Base-by-base conservation (phyloP, 371 early-diverging fungal genomes). In the Mucor indicus region DNA sequence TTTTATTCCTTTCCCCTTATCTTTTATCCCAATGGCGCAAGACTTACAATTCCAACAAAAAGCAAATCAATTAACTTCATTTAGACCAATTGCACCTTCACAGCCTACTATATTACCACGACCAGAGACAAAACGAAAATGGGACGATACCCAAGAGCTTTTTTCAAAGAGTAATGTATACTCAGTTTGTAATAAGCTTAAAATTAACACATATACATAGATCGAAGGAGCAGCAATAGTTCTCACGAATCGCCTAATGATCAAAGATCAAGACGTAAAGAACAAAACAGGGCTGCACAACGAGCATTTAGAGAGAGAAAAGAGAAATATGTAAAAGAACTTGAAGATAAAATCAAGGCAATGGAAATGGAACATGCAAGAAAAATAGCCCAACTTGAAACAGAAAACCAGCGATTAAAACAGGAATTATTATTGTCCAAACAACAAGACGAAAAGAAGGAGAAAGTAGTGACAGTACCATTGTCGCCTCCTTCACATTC, bases 251-350 rank as follows among this genome's bases (percentile, higher is more conserved):
- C 22, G 35, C 53, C 60, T 23, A 37, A 42, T 0, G 72, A 75
- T 38, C 69, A 66, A 25, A 52, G 60, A 11, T 38, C 57, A 48
- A 76, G 86, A 62, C 85, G 89, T 27, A 84, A 84, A 32, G 89
- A 87, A n/a, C 88, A 89, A 63, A 89, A 89, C 50, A 60, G 89
- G 38, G 86, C 86, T 13, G 89, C 89, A 8, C 89, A 89, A 64
- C 55, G 88, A 25, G 88, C 88, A 10, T 89, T 89, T 60, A 68
- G 89, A 19, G 86, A 87, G 50, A 81, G 89, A 42, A 84, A 84
- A 60, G 85, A 87, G 46, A 67, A 73, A 27, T 83, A 87, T 56
- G 80, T 87, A 21, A 72, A 81, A 58, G 74, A 79, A 31, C 65
- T 89, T 4, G 85, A 89, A 50, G 75, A 79, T 27, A 77, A 84